These are phyloP conservation scores for Mortierella sp. DNA, from an alignment of 371 early-diverging fungal genomes.

Conservation along the genomic window DNA sequence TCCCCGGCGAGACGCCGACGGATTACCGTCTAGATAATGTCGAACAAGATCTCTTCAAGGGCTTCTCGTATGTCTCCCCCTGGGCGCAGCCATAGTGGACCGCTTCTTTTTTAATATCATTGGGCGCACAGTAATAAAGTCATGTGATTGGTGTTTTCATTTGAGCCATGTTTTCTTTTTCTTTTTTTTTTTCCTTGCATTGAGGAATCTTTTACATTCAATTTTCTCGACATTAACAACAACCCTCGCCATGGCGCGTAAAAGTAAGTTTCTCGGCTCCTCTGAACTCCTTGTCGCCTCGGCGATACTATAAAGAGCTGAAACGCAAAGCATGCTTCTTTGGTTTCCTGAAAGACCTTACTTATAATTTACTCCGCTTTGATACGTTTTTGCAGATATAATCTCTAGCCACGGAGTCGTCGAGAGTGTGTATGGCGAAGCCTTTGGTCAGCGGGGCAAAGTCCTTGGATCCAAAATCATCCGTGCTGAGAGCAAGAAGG, in stretches of 20 bases:
- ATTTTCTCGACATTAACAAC: neutral
- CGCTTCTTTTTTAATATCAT: neutral
- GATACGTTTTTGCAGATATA: neutral
- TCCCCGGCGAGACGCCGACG: conserved; percentile 50
- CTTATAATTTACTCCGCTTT: no score
- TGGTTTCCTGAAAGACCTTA: no score
- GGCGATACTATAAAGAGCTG: no score
- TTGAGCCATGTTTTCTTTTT: neutral
- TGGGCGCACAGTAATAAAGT: neutral
- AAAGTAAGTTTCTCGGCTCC: neutral
- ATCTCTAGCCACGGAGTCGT: neutral
- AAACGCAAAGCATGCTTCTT: no score
- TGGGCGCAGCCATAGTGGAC: conserved; percentile 34
- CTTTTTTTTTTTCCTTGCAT: neutral
- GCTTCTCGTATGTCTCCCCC: conserved; percentile 50
- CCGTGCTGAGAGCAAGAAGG: conserved; percentile 1
- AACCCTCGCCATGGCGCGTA: neutral
- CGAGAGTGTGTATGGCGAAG: conserved; percentile 10
- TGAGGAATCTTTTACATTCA: neutral
- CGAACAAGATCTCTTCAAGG: conserved; percentile 51
- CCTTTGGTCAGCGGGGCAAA: neutral
- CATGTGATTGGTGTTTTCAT: conserved; percentile 2
- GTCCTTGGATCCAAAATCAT: neutral
- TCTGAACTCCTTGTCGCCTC: neutral
- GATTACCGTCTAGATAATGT: conserved; percentile 51